Evolutionary conservation across 306 rosid species (phyloP).

Genomic region (Inga oerstediana): DNA sequence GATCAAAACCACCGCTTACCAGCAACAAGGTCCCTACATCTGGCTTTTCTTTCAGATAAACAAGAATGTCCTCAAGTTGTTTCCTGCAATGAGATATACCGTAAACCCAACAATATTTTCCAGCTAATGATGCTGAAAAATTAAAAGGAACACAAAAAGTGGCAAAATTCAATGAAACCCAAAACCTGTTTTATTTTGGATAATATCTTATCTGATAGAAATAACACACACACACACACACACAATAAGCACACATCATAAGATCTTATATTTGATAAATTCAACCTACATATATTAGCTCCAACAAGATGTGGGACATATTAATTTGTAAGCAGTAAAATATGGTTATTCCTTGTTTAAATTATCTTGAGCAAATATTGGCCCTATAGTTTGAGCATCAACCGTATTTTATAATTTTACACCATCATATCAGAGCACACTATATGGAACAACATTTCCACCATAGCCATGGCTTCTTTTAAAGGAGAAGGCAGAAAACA

Average conservation of each 20-base stretch:
- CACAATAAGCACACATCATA: slow-evolving; percentile 22
- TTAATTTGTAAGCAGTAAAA: neutral
- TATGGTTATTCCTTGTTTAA: neutral
- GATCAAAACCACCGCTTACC: slow-evolving; percentile 53
- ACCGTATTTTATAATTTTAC: slow-evolving; percentile 15
- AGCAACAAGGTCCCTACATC: slow-evolving; percentile 88
- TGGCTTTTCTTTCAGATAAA: slow-evolving; percentile 83
- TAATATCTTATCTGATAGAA: neutral
- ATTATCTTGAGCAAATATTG: neutral
- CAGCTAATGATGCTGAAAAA: slow-evolving; percentile 20
- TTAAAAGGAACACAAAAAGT: slow-evolving; percentile 7
- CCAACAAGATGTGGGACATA: slow-evolving; percentile 5
- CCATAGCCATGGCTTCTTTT: slow-evolving; percentile 28
- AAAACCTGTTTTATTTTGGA: neutral
- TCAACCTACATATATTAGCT: neutral
- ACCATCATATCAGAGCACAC: slow-evolving; percentile 23
- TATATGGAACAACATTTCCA: slow-evolving; percentile 22
- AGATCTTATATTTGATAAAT: neutral
- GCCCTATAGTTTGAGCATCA: neutral
- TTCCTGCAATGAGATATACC: slow-evolving; percentile 68
- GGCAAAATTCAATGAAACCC: slow-evolving; percentile 23
- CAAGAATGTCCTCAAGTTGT: slow-evolving; percentile 95
- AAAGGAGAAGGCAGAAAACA: slow-evolving; percentile 22
- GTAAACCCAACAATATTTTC: slow-evolving; percentile 27
- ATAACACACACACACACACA: neutral